phyloP scores from a whole-genome alignment of 495 filamentous ascomycete species.

The Polyplosphaeria fusca region DNA sequence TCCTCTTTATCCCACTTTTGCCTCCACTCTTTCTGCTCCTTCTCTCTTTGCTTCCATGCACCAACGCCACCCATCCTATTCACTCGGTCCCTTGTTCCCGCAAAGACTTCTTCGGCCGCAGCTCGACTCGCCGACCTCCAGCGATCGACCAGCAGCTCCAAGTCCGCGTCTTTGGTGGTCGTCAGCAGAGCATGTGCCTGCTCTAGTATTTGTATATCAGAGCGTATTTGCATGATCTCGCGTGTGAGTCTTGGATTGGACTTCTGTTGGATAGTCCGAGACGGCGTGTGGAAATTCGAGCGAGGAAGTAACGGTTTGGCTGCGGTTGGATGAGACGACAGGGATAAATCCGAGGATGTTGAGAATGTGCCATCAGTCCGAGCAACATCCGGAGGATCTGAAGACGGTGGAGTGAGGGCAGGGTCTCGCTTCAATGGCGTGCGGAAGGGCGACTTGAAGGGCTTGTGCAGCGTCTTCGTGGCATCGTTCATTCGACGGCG shows the following conservation, averaged over 20 bases:
- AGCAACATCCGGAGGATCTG: neutral
- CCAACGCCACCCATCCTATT: slow-evolving; percentile 58
- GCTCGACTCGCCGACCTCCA: slow-evolving; percentile 45
- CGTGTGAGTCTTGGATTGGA: slow-evolving; percentile 7
- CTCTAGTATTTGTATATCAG: slow-evolving; percentile 36
- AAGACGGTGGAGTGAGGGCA: slow-evolving; percentile 10
- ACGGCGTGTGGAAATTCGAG: neutral
- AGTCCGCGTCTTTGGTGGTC: slow-evolving; percentile 47
- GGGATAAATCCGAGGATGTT: neutral
- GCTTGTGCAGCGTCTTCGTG: slow-evolving; percentile 54
- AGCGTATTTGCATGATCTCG: slow-evolving; percentile 20
- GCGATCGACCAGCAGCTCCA: slow-evolving; percentile 47
- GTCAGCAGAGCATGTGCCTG: slow-evolving; percentile 53
- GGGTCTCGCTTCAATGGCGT: slow-evolving; percentile 49
- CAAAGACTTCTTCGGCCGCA: slow-evolving; percentile 51
- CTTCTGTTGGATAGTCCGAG: neutral
- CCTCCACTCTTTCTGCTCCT: slow-evolving; percentile 41
- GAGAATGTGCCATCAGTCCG: neutral
- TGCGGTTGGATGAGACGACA: neutral
- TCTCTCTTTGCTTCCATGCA: slow-evolving; percentile 52
- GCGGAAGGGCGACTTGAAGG: slow-evolving; percentile 72
- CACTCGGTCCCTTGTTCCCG: slow-evolving; percentile 45
- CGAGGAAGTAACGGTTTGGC: neutral
- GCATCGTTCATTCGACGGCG: slow-evolving; percentile 55
- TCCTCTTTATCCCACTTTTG: slow-evolving; percentile 40